Evolutionary conservation across 352 stramenopile genomes (phyloP).

Genomic region (Phytophthora hibernalis): DNA sequence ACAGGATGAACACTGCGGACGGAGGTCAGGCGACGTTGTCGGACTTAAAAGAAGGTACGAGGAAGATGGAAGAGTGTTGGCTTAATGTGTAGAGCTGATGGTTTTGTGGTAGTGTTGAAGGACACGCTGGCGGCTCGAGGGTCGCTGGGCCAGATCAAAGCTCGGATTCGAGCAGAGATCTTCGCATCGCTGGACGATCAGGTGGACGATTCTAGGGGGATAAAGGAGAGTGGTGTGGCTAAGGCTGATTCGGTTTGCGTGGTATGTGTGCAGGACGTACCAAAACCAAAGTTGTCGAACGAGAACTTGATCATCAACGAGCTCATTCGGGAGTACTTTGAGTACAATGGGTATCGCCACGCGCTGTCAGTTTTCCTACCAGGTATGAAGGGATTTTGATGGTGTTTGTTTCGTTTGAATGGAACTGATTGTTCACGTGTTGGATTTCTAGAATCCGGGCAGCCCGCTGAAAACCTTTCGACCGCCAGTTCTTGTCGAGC

Average conservation of each 20-base stretch:
- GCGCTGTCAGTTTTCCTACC: constrained; percentile 88
- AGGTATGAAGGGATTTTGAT: constrained; percentile 42
- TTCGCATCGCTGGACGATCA: constrained; percentile 86
- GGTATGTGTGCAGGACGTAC: constrained; percentile 34
- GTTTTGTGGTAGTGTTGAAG: constrained; percentile 64
- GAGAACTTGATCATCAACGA: constrained; percentile 96
- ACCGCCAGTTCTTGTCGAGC: constrained; percentile 80
- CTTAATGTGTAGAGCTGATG: background rate
- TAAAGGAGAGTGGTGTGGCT: background rate
- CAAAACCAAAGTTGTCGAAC: constrained; percentile 87
- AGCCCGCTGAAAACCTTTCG: constrained; percentile 84
- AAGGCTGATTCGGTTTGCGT: background rate
- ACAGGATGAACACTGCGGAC: constrained; percentile 12
- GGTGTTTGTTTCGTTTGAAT: background rate
- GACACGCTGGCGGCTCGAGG: constrained; percentile 82
- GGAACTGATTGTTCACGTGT: constrained; percentile 12
- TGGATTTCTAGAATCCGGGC: constrained; percentile 69
- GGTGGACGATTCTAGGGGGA: constrained; percentile 28
- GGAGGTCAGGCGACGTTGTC: constrained; percentile 48
- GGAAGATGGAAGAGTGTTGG: background rate
- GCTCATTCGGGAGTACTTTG: constrained; percentile 94
- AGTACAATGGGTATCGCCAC: constrained; percentile 94
- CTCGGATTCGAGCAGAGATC: constrained; percentile 85
- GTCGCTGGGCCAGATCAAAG: constrained; percentile 84
- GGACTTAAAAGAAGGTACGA: constrained; percentile 61